A percentile compares a stretch with the other conserved stretches of the same genome.
phyloP scores from a whole-genome alignment of 129 eudicot species.

The Lactuca saligna region DNA sequence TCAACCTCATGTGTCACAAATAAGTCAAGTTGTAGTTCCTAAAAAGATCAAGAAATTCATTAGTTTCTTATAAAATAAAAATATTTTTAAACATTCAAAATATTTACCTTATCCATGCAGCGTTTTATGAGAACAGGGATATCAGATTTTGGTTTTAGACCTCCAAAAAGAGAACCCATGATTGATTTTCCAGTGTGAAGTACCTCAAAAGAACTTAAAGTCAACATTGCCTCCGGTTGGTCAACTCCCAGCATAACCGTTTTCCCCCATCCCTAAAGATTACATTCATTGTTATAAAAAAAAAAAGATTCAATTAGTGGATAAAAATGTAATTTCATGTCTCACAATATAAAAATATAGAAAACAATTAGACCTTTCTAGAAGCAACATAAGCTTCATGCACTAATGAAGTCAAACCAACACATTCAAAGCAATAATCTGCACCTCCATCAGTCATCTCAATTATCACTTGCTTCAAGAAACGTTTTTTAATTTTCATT shows the following conservation, averaged over 20 bases:
- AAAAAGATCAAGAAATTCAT: conserved; percentile 15
- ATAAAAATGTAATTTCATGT: background rate
- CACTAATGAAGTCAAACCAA: conserved; percentile 58
- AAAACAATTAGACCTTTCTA: conserved; percentile 48
- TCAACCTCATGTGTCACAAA: conserved; percentile 86
- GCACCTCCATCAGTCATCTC: conserved; percentile 91
- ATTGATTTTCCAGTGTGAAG: conserved; percentile 52
- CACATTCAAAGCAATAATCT: conserved; percentile 87
- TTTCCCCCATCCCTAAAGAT: conserved; percentile 84
- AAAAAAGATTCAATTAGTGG: background rate
- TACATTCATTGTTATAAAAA: background rate
- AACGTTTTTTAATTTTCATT: background rate
- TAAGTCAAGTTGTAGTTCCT: conserved; percentile 70
- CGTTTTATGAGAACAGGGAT: conserved; percentile 54
- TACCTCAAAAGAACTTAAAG: conserved; percentile 48
- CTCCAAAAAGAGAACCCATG: conserved; percentile 66
- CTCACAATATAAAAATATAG: conserved; percentile 1
- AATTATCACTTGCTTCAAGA: conserved; percentile 39
- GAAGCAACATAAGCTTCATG: conserved; percentile 73
- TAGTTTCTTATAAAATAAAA: too few relatives aligned
- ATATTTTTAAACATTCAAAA: too few relatives aligned
- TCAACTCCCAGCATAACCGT: conserved; percentile 70
- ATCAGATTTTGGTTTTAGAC: conserved; percentile 79
- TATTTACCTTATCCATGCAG: conserved; percentile 67
- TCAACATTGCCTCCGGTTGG: conserved; percentile 50